Evolutionary conservation across 176 grass and related monocot species (phyloP).

Genomic region (Cenchrus purpureus): DNA sequence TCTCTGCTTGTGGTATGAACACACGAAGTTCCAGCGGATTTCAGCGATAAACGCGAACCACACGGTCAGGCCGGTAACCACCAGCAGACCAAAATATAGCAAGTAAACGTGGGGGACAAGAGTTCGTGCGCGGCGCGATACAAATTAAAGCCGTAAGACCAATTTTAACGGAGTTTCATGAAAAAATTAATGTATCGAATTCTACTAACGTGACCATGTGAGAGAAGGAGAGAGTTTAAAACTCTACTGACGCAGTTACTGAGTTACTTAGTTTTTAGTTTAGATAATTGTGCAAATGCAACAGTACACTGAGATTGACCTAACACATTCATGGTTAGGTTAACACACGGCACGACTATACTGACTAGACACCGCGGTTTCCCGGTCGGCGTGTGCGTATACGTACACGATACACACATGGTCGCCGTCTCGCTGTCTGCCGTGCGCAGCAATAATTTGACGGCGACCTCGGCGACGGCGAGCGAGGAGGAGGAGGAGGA

Average conservation of each 20-base stretch:
- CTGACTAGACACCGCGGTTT: background rate
- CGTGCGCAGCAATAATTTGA: slow-evolving; percentile 46
- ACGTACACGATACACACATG: background rate
- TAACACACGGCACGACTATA: background rate
- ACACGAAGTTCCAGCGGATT: slow-evolving; percentile 24
- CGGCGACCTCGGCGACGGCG: slow-evolving; percentile 16
- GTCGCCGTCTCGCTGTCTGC: background rate
- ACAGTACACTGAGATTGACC: no score
- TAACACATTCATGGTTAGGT: background rate
- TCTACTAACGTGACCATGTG: no score
- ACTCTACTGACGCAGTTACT: no score
- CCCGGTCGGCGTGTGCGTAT: background rate
- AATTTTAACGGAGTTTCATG: no score
- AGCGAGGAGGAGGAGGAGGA: background rate
- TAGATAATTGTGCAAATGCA: no score
- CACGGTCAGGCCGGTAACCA: background rate
- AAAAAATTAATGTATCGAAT: no score
- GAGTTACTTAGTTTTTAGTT: no score
- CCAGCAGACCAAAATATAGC: slow-evolving; percentile 9
- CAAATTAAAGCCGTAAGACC: background rate
- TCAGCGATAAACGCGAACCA: background rate
- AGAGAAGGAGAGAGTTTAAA: no score
- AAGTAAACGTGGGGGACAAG: background rate
- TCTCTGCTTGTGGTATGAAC: slow-evolving; percentile 24
- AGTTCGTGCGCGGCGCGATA: background rate